A percentile compares a stretch with the other conserved stretches of the same genome.
Conservation (phyloP, 83 land plant species). For the Picea abies region DNA sequence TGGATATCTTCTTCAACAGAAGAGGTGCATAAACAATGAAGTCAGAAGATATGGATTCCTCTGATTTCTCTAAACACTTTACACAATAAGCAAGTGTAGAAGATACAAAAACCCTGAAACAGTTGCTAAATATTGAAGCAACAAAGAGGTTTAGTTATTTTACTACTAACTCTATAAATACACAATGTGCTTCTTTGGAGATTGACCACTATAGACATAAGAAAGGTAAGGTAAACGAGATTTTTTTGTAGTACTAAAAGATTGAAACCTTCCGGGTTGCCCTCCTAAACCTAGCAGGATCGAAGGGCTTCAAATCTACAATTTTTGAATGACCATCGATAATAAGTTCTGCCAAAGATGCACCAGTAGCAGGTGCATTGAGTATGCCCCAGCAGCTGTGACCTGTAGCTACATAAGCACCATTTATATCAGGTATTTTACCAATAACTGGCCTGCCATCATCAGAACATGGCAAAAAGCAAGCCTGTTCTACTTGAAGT, state of each 20-base stretch:
- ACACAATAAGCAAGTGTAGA: no score
- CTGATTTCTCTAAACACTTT: no score
- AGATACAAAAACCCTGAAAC: no score
- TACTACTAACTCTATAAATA: not conserved
- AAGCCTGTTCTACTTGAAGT: conserved; percentile 83
- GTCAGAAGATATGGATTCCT: no score
- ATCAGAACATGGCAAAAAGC: conserved; percentile 86
- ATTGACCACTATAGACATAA: not conserved
- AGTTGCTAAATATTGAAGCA: no score
- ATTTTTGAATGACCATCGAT: conserved; percentile 61
- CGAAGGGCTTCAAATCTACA: conserved; percentile 73
- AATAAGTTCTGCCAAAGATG: conserved; percentile 89
- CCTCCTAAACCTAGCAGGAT: conserved; percentile 71
- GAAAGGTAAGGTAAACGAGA: not conserved
- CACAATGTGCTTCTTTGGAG: not conserved
- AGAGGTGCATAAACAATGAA: no score
- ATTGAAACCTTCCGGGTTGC: not conserved
- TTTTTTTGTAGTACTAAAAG: not conserved
- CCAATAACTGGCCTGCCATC: conserved; percentile 85
- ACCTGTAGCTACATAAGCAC: conserved; percentile 88
- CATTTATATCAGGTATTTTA: conserved; percentile 66
- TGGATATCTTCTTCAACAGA: no score
- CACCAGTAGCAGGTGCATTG: conserved; percentile 97
- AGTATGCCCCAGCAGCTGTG: conserved; percentile 98
- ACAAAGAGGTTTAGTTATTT: no score